Evolutionary conservation across 768 basidiomycete species (phyloP).

Genomic region (Thelephora ganbajun): DNA sequence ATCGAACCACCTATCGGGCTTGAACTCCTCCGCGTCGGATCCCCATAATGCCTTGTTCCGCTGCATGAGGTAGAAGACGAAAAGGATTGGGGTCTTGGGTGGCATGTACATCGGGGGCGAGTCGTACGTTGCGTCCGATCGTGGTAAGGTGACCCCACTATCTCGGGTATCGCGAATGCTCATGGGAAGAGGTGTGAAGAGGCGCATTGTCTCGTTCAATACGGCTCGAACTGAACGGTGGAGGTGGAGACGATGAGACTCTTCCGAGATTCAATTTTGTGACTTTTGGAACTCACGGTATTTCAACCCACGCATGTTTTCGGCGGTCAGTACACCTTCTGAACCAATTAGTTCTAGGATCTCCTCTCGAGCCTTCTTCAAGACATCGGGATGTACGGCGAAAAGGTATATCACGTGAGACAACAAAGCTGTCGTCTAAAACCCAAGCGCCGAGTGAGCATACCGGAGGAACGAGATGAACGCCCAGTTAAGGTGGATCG

Average conservation of each 20-base stretch:
- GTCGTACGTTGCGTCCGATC: slow-evolving; percentile 33
- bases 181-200: slow-evolving; percentile 70
- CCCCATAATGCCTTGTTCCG: slow-evolving; percentile 62
- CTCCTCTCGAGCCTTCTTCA: slow-evolving; percentile 42
- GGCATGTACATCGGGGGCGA: slow-evolving; percentile 42
- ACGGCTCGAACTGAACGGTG: slow-evolving; percentile 48
- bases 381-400: slow-evolving; percentile 46
- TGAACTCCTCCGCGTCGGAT: slow-evolving; percentile 59
- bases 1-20: slow-evolving; percentile 68
- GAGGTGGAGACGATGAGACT: background rate
- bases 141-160: slow-evolving; percentile 34
- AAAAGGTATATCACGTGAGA: slow-evolving; percentile 62
- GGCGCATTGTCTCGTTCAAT: slow-evolving; percentile 62
- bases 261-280: slow-evolving; percentile 1
- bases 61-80: slow-evolving; percentile 49
- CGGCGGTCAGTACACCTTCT: slow-evolving; percentile 34
- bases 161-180: slow-evolving; percentile 50
- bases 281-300: slow-evolving; percentile 37
- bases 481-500: background rate
- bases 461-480: background rate
- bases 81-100: slow-evolving; percentile 39
- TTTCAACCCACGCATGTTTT: slow-evolving; percentile 42
- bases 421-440: slow-evolving; percentile 52
- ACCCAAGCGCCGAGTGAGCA: too few species aligned
- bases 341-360: slow-evolving; percentile 41